A percentile compares a stretch with the other conserved stretches of the same genome.
These are phyloP conservation scores for Aspergillus quadricinctus DNA, from an alignment of 2,329 filamentous ascomycete species.

Conservation along the genomic window DNA sequence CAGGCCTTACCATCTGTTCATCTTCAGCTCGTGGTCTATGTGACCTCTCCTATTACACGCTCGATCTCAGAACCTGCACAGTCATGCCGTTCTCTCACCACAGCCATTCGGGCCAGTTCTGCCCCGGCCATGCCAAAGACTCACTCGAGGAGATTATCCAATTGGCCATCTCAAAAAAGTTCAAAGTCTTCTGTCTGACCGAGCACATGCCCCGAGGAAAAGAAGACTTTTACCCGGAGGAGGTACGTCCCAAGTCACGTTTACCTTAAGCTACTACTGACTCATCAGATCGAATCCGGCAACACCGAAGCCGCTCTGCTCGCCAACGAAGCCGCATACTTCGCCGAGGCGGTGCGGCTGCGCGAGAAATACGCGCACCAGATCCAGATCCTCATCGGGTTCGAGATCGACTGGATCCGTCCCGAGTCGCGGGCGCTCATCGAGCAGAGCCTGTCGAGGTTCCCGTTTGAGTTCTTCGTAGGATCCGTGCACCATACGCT, in stretches of 20 bases:
- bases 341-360: conserved; percentile 69
- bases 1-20: background rate
- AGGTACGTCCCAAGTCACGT: conserved; percentile 48
- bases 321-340: conserved; percentile 60
- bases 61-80: background rate
- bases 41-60: background rate
- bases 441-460: conserved; percentile 52
- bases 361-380: conserved; percentile 63
- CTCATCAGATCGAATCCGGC: conserved; percentile 26
- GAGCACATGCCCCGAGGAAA: conserved; percentile 89
- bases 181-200: conserved; percentile 80
- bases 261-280: background rate
- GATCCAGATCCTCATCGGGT: conserved; percentile 80
- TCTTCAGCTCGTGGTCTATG: background rate
- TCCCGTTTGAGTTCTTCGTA: conserved; percentile 80
- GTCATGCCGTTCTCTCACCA: conserved; percentile 95
- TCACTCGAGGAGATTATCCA: conserved; percentile 78
- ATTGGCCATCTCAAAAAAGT: conserved; percentile 71
- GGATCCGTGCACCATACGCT: conserved; percentile 90
- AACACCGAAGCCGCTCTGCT: conserved; percentile 27
- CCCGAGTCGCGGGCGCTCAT: conserved; percentile 61
- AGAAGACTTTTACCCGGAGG: conserved; percentile 86
- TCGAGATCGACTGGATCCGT: conserved; percentile 91
- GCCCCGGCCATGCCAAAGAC: conserved; percentile 80
- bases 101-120: conserved; percentile 97